Evolutionary conservation across 352 stramenopile species (phyloP), one percentile per base, ranked within the genome.

Genomic region (Thalassiosira mediterranea): DNA sequence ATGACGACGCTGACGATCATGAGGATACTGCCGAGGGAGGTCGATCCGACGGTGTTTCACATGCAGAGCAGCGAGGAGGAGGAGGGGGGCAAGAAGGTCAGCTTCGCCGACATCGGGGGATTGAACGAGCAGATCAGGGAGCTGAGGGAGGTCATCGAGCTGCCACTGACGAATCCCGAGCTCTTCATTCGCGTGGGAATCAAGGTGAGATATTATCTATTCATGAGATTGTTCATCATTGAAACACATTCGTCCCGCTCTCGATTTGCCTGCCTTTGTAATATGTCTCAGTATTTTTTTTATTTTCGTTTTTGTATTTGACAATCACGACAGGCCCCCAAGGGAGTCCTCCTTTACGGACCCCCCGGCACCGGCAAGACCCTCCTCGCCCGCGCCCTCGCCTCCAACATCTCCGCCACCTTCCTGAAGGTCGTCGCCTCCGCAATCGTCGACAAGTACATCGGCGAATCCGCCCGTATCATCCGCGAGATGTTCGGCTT

Each of bases 1-100:
- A 99, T 99, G 96, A 99, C 97, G n/a, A 99, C 97, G 57, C 90
- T 99, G 57, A 99, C 97, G 32, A 99, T 99, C 87, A 99, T 99
- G 97, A 94, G 97, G 59, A 93, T 96, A 63, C 88, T 99, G 61
- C 97, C 97, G 17, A 92, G 97, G 56, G 96, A 99, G 75, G 97
- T 99, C 60, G 97, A 99, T 84, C 97, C 97, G 19, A 99, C 96
- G 1, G 97, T 99, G 29, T 99, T 98, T 88, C 96, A 98, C 88
- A 99, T 99, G 97, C 95, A 99, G 78, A 96, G 97, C 61, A 96
- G 97, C 61, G 97, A 99, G 63, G 95, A 97, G 11, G 96, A 97
- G 52, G 78, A 84, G 26, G 44, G 47, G 32, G 75, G 61, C 3
- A 84, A 77, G 49, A 96, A 96, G 59, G 94, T 99, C 53, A 97